Evolutionary conservation across 306 rosid species (phyloP).

Genomic region (Lathyrus sativus): DNA sequence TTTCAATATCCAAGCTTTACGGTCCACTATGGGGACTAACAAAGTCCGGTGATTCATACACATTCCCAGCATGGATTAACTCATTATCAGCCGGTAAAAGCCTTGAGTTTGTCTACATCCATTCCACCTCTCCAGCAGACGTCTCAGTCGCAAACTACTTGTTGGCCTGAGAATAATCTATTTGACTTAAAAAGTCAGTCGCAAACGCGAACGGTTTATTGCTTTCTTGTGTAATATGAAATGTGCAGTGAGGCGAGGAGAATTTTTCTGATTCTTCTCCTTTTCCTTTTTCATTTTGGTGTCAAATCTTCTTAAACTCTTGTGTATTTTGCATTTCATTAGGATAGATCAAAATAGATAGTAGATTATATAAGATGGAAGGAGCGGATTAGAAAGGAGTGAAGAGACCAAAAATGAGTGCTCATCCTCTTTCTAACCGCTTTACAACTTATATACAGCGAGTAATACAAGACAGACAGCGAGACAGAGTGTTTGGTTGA

Average conservation of each 20-base stretch:
- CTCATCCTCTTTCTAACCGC: conserved; percentile 99
- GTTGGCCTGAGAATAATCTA: conserved; percentile 48
- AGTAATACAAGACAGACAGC: conserved; percentile 49
- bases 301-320: conserved; percentile 36
- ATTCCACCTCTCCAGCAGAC: conserved; percentile 75
- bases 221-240: conserved; percentile 52
- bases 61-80: conserved; percentile 81
- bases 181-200: conserved; percentile 24
- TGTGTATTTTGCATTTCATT: conserved; percentile 59
- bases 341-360: conserved; percentile 51
- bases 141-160: conserved; percentile 69
- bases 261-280: conserved; percentile 35
- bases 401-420: conserved; percentile 87
- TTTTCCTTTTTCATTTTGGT: conserved; percentile 25
- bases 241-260: conserved; percentile 56
- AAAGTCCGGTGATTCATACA: conserved; percentile 63
- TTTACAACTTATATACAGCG: conserved; percentile 63
- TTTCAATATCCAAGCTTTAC: conserved; percentile 71
- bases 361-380: conserved; percentile 60
- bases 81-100: conserved; percentile 78
- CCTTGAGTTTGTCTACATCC: conserved; percentile 94
- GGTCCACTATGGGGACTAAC: conserved; percentile 96
- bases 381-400: conserved; percentile 83
- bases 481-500: conserved; percentile 38
- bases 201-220: conserved; percentile 42